Evolutionary conservation across 441 rosid genomes (phyloP).

Genomic region (Adansonia grandidieri): DNA sequence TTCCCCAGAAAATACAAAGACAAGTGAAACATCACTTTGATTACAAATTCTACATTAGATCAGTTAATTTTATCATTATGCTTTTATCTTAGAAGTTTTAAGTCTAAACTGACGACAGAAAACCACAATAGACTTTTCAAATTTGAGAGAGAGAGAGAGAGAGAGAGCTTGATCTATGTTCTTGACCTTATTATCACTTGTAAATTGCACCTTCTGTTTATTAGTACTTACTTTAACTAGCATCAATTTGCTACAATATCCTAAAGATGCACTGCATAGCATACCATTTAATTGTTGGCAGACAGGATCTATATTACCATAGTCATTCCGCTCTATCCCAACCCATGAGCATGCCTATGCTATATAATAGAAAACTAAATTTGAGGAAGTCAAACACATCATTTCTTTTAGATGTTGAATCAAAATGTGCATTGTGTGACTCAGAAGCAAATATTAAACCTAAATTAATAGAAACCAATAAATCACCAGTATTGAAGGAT

Average conservation of each 20-base stretch:
- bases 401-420: not conserved
- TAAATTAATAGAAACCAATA: slow-evolving; percentile 7
- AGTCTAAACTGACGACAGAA: not conserved
- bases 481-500: slow-evolving; percentile 1
- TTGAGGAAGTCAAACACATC: slow-evolving; percentile 12
- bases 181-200: not conserved
- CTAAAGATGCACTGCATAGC: not conserved
- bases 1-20: not conserved
- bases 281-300: not conserved
- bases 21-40: not conserved
- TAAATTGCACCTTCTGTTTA: not conserved
- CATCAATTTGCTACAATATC: not conserved
- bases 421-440: not conserved
- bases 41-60: slow-evolving; percentile 13
- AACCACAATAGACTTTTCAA: slow-evolving; percentile 1
- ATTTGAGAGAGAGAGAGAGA: not conserved
- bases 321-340: not conserved
- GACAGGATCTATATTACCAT: not conserved
- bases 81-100: not conserved
- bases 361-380: not conserved
- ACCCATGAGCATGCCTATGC: not conserved
- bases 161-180: slow-evolving; percentile 11
- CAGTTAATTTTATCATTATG: not conserved
- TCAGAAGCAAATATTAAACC: not conserved
- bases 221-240: not conserved